Percentiles rank a stretch among this genome's conserved stretches.
These are phyloP conservation scores for Epichloe sp. DNA, from an alignment of 2,329 filamentous ascomycete species.

Conservation along the genomic window DNA sequence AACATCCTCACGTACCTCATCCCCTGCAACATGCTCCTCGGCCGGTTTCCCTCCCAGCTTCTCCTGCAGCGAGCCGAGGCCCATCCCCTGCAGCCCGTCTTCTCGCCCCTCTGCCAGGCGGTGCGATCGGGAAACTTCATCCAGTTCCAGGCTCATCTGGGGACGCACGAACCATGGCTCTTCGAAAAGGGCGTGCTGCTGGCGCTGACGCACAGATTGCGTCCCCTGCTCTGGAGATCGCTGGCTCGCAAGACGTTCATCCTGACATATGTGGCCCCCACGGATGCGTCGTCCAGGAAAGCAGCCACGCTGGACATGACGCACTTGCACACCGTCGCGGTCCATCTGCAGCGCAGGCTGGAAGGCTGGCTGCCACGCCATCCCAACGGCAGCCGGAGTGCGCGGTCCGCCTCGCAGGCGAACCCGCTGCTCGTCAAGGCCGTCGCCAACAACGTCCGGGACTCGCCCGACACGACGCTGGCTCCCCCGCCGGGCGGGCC, in stretches of 20 bases:
- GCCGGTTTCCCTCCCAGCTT: slow-evolving; percentile 58
- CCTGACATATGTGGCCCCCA: slow-evolving; percentile 59
- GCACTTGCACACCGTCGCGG: slow-evolving; percentile 51
- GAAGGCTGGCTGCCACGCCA: slow-evolving; percentile 40
- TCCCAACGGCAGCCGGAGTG: neutral
- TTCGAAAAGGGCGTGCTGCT: slow-evolving; percentile 63
- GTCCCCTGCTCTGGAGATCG: slow-evolving; percentile 73
- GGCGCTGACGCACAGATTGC: slow-evolving; percentile 61
- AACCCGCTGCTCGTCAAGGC: slow-evolving; percentile 39
- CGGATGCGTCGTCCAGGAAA: slow-evolving; percentile 38
- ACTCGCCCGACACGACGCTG: slow-evolving; percentile 28
- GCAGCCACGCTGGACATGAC: slow-evolving; percentile 64
- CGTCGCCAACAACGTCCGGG: slow-evolving; percentile 31
- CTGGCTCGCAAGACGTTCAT: slow-evolving; percentile 68
- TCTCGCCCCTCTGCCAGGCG: slow-evolving; percentile 58
- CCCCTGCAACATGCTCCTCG: slow-evolving; percentile 69
- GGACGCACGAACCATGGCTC: slow-evolving; percentile 56
- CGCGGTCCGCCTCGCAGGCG: slow-evolving; percentile 26
- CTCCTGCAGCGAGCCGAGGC: slow-evolving; percentile 55
- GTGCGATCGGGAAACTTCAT: slow-evolving; percentile 64
- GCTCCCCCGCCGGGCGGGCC: slow-evolving; percentile 32
- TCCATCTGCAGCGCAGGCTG: slow-evolving; percentile 50
- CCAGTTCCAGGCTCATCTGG: slow-evolving; percentile 57
- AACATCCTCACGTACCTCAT: slow-evolving; percentile 76
- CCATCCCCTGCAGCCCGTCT: slow-evolving; percentile 49